Base-by-base conservation (phyloP, 257 asterid genomes). In the Asclepias syriaca region DNA sequence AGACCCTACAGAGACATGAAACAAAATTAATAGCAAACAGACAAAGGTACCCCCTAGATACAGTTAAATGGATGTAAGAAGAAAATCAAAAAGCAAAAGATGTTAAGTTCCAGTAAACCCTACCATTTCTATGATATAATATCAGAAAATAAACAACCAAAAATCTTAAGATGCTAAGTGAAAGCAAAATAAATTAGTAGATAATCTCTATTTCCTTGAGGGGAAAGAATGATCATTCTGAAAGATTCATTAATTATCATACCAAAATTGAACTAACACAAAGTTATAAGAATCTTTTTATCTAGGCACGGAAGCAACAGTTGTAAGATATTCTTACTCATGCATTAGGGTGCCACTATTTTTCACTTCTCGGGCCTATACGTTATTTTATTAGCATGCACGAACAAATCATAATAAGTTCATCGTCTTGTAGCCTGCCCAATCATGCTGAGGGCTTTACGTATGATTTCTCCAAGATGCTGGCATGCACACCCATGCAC, bases 1-100 rank as follows among this genome's bases (percentile, higher is more conserved):
- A n/a, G 95, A 73, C 77, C 91, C 93, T 88, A 75, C 63, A 79
- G 45, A 59, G 59, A 6, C 50, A 70, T 27, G 55, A 73, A 74
- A 74, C 56, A 61, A 60, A 12, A 59, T 48, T 13, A 65, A 59
- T 65, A 69, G 21, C 55, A 63, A 73, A 27, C 48, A 22, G 45
- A 67, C 72, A 39, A 59, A 49, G 10, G n/a, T 37, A 59, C 64
- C 54, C 57, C 51, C 3, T 24, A 40, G 61, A 27, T 27, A 56
- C 16, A 32, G 37, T 66, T 53, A 18, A 16, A 14, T 74, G 22
- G 18, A 9, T 22, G 21, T 66, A 74, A 74, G 40, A 65, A 22
- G n/a, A 65, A 63, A 21, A 37, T 8, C n/a, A 39, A 57, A n/a
- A 37, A 13, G 32, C 18, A 68, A 49, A 46, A 51, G 59, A 48